These are phyloP conservation scores for Cyberlindnera maclurae DNA, from an alignment of 805 yeast genomes.

Conservation along the genomic window DNA sequence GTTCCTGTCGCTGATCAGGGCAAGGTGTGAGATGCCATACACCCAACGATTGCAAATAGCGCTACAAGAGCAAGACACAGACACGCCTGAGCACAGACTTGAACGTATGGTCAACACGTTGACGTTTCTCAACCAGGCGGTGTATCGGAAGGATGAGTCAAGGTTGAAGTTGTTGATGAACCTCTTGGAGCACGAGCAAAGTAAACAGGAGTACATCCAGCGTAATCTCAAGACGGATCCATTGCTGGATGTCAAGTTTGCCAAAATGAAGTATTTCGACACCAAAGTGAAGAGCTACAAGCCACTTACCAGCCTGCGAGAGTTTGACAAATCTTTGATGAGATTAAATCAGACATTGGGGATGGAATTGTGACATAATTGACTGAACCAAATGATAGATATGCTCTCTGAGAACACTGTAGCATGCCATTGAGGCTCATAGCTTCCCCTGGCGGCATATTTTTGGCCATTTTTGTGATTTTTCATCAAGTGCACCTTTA, in stretches of 20 bases:
- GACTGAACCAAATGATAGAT: no score
- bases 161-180: constrained; percentile 6
- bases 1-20: neutral
- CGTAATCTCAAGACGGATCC: constrained; percentile 3
- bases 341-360: constrained; percentile 11
- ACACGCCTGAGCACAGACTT: neutral
- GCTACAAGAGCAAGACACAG: neutral
- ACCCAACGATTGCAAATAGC: neutral
- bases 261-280: neutral
- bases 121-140: neutral
- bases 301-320: constrained; percentile 4
- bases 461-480: no score
- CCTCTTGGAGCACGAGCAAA: constrained; percentile 7
- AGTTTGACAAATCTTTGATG: constrained; percentile 11
- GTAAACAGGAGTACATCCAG: constrained; percentile 3
- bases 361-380: constrained; percentile 2
- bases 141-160: constrained; percentile 1
- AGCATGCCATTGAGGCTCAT: no score
- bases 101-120: neutral
- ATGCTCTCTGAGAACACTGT: no score
- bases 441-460: no score
- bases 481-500: no score
- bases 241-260: constrained; percentile 4
- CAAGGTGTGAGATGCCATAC: neutral
- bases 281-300: constrained; percentile 3